phyloP scores from a whole-genome alignment of 2,329 filamentous ascomycete species.

The Exophiala viscosa region DNA sequence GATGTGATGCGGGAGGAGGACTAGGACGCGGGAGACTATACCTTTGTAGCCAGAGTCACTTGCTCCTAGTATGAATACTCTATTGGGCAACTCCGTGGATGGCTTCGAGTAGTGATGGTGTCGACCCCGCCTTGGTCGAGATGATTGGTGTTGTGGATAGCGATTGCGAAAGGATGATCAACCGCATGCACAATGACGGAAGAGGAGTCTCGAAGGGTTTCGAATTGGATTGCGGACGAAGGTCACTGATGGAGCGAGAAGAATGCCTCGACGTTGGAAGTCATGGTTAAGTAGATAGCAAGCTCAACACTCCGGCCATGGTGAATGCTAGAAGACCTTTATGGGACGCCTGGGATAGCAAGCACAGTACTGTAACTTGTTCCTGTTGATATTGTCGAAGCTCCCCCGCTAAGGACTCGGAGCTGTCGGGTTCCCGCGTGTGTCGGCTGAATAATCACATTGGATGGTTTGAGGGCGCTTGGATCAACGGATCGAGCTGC shows the following conservation, averaged over 20 bases:
- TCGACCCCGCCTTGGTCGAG: constrained; percentile 17
- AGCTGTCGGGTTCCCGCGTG: neutral
- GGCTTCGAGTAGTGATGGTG: neutral
- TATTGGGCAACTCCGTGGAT: neutral
- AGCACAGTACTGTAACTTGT: too few relatives aligned
- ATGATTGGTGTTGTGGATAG: constrained; percentile 14
- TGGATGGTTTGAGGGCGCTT: neutral
- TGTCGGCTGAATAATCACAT: constrained; percentile 1
- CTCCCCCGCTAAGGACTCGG: neutral
- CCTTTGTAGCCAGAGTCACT: neutral
- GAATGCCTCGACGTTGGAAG: neutral
- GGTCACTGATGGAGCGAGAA: neutral
- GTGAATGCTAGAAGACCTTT: neutral
- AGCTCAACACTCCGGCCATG: neutral
- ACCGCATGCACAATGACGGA: constrained; percentile 22
- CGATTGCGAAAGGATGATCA: constrained; percentile 20
- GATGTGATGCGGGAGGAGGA: neutral
- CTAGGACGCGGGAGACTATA: constrained; percentile 2
- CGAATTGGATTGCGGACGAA: neutral
- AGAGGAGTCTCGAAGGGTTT: neutral
- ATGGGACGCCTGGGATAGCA: too few relatives aligned
- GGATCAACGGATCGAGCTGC: neutral
- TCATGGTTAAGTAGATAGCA: too few relatives aligned
- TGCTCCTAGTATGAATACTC: too few relatives aligned
- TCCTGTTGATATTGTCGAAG: too few relatives aligned